phyloP scores from a whole-genome alignment of 305 asterid species.

The Fraxinus platypoda region DNA sequence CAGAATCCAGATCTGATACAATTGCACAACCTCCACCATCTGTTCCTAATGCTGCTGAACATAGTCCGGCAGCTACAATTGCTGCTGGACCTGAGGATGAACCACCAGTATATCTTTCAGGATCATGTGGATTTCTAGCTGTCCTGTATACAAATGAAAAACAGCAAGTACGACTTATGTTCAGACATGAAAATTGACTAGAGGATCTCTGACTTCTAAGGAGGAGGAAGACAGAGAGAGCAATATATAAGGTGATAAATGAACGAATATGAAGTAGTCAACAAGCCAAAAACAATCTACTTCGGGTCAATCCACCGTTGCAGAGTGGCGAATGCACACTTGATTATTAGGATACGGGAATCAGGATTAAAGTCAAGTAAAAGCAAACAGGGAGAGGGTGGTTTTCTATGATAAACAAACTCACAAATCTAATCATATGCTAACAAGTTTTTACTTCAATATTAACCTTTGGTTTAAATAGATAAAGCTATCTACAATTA shows the following conservation, averaged over 20 bases:
- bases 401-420: slow-evolving; percentile 10
- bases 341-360: neutral
- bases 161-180: neutral
- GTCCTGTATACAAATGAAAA: slow-evolving; percentile 55
- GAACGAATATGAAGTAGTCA: neutral
- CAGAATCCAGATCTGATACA: slow-evolving; percentile 26
- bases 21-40: slow-evolving; percentile 96
- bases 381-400: slow-evolving; percentile 1
- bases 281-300: neutral
- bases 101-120: slow-evolving; percentile 94
- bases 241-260: neutral
- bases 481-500: neutral
- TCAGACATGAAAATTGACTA: slow-evolving; percentile 1
- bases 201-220: neutral
- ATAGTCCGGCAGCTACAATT: slow-evolving; percentile 90
- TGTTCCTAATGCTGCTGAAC: slow-evolving; percentile 96
- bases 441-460: slow-evolving; percentile 6
- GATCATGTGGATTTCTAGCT: slow-evolving; percentile 94
- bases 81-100: slow-evolving; percentile 99
- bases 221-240: neutral
- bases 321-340: neutral
- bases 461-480: neutral
- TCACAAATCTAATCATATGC: neutral
- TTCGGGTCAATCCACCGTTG: neutral
- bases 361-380: neutral